Base-by-base conservation (phyloP, 768 basidiomycete genomes). In the Thelephora ganbajun region DNA sequence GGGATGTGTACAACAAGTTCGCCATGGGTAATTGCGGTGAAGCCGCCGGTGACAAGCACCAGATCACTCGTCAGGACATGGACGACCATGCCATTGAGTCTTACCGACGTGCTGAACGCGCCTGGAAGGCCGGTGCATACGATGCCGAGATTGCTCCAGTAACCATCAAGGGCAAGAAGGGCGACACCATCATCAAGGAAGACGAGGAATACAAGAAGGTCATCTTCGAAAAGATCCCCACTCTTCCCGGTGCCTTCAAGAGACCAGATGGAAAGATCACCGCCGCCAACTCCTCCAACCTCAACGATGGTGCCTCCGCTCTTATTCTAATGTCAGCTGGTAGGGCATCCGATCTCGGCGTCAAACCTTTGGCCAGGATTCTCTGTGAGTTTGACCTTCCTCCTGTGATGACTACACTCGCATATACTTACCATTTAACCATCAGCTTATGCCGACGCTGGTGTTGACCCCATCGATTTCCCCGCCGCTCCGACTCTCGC, bases 151-250 rank as follows among this genome's bases (percentile, higher is more conserved):
- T 97, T 45, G 88, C 83, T 0, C 89, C 91, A 2, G 77, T 98
- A 11, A 84, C 82, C 6, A 78, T 98, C 68, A 86, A 87, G 64
- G 86, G 87, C 61, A 91, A 89, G 73, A 97, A 96, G 70, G 89
- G 90, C 35, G 88, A 94, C 60, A 82, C 77, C 30, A 63, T 96
- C 45, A 77, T 99, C 42, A 74, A 74, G 54, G 93, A 98, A 69
- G 96, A 99, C 58, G 96, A 99, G 65, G 96, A 98, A 60, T 97
- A 90, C 76, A 98, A 93, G 73, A 85, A 91, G 56, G 79, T 99
- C 54, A 78, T 94, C 58, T 92, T 79, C 59, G 93, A 96, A 53
- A 99, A 99, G 65, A 77, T 98, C 54, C 88, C 92, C 33, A 69
- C 79, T 5, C 75, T 99, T 51, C 77, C 77, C 53, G 90, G 92